These are phyloP conservation scores for Podospora bellae-mahoneyi DNA, from an alignment of 495 filamentous ascomycete species.

Conservation along the genomic window DNA sequence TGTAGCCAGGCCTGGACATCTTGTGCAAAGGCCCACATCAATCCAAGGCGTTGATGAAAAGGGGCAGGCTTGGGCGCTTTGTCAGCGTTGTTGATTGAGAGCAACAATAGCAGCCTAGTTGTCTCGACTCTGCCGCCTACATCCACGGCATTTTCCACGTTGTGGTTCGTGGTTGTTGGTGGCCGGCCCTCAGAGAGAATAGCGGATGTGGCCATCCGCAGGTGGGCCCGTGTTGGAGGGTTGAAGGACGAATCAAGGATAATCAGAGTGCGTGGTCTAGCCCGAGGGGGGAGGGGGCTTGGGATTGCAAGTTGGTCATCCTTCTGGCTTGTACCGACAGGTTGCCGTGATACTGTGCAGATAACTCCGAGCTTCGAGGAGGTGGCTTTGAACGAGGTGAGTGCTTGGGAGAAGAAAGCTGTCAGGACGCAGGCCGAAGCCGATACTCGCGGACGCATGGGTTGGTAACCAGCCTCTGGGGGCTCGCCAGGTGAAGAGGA, in stretches of 20 bases:
- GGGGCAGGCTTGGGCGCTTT: slow-evolving; percentile 79
- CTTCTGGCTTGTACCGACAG: neutral
- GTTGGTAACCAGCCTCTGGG: neutral
- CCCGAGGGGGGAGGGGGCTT: slow-evolving; percentile 23
- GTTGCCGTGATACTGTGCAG: slow-evolving; percentile 31
- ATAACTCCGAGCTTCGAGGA: slow-evolving; percentile 57
- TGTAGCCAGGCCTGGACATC: slow-evolving; percentile 46
- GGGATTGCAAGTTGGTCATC: slow-evolving; percentile 5
- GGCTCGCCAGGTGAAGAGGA: neutral
- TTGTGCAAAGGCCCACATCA: slow-evolving; percentile 80
- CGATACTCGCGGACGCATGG: neutral
- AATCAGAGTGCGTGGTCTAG: slow-evolving; percentile 51
- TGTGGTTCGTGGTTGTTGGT: neutral
- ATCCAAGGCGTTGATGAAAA: slow-evolving; percentile 75
- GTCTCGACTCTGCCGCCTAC: neutral
- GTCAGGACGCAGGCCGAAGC: neutral
- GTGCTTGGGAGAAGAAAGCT: slow-evolving; percentile 45
- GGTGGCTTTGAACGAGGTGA: slow-evolving; percentile 58
- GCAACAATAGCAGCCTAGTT: slow-evolving; percentile 69
- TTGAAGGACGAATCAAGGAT: slow-evolving; percentile 96
- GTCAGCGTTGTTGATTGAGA: slow-evolving; percentile 90
- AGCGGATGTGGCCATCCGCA: slow-evolving; percentile 68
- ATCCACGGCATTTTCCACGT: neutral
- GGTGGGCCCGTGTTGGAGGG: slow-evolving; percentile 81
- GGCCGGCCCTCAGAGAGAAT: slow-evolving; percentile 41